Evolutionary conservation across 2,329 filamentous ascomycete genomes (phyloP), one percentile per base, ranked within the genome.

Genomic region (Fusarium ramigenum): DNA sequence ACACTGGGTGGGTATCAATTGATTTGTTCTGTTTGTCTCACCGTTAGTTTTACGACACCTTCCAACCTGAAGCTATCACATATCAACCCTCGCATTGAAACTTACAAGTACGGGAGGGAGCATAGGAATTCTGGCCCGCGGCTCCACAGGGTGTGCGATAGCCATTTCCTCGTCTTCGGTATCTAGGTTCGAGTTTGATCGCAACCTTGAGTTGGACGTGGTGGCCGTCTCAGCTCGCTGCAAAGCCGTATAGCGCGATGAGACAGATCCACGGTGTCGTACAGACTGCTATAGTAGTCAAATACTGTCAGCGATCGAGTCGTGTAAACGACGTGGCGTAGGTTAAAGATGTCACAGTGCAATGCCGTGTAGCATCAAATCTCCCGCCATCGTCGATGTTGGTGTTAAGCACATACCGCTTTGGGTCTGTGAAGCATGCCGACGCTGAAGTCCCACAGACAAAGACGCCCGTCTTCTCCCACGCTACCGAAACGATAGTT

Each of bases 401-500:
- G 42, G 34, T 42, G 28, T 57, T 59, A 28, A 39, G 32, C 19
- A 88, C 93, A 79, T 85, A 95, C 93, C 75, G 90, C 92, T 83
- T 96, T 96, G 25, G 96, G 96, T 68, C 95, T 89, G 82, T 97
- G 93, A 77, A 99, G 87, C 96, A 98, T 98, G 76, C 95, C 95
- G 46, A 97, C 94, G 74, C 92, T 97, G 81, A 99, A 99, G 84
- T 99, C 96, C 96, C 96, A 99, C 18, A 99, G 85, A 66, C 97
- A 90, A 23, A 99, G 85, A 64, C 95, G 89, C 77, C 95, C 94
- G 80, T 99, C 96, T 80, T 98, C 96, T 19, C 96, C 96, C 2
- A 99, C 96, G 78, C 94, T 97, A 36, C 96, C 96, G 78, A 99
- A 97, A 4, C 96, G 90, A 83, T 99, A 99, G 77, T 94, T 98